Evolutionary conservation across 2,329 filamentous ascomycete genomes (phyloP), one percentile per base, ranked within the genome.

Genomic region (Aureobasidium sp.): DNA sequence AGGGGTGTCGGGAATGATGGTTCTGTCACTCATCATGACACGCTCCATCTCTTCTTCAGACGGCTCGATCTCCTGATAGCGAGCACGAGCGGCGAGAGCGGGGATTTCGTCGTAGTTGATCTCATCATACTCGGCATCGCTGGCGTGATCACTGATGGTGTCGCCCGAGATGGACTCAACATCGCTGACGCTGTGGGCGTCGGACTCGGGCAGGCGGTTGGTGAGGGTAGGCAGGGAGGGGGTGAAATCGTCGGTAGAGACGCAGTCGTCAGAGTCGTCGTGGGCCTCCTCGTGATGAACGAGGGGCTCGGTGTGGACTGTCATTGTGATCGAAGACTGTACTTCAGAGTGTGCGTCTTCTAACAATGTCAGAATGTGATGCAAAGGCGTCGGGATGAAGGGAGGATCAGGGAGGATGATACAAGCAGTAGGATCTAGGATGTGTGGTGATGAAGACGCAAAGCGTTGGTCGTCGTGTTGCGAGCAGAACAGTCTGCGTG

Each of bases 101-200:
- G 58, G 58, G 40, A 60, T 60, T n/a, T 60, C 58, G n/a, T 43
- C 38, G 31, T 60, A 51, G 27, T 13, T 17, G 40, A 60, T 60
- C 37, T 60, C 47, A 38, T 60, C 58, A n/a, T 37, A 53, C 33
- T 59, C 55, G 21, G 21, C 42, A 21, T 45, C 58, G 13, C 46
- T 45, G 25, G 35, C 33, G 23, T 33, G 9, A 11, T 60, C 58
- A 29, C 58, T 60, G 38, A 60, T 49, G 10, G 58, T 60, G 8
- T 60, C 58, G 31, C 47, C 58, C 31, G 47, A 54, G 49, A 46
- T 45, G 29, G 47, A 53, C 3, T 23, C 58, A 15, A 51, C 47
- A 47, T 46, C 40, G 29, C 55, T 58, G n/a, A 60, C 38, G 31
- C 58, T 60, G 21, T 3, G 23, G n/a, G 46, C 47, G 27, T 60